Conservation (phyloP, 352 stramenopile genomes). For the Globisporangium rhizosaccharum region DNA sequence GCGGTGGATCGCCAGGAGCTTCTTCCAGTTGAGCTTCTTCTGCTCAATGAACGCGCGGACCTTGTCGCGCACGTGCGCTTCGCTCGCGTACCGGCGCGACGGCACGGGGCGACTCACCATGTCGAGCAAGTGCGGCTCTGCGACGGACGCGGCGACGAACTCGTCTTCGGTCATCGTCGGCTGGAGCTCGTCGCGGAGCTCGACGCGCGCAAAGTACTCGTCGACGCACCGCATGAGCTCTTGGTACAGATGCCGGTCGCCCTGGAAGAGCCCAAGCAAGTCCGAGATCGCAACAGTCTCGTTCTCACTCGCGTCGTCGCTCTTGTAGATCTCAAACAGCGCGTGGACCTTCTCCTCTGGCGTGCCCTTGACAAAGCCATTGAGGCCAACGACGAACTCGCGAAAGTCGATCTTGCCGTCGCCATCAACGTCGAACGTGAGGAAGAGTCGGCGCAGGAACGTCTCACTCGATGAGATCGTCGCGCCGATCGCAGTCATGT, state of each 20-base stretch:
- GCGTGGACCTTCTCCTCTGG: slow-evolving; percentile 35
- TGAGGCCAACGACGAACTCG: slow-evolving; percentile 45
- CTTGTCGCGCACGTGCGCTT: slow-evolving; percentile 30
- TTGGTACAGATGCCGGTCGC: slow-evolving; percentile 35
- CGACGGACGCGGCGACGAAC: slow-evolving; percentile 29
- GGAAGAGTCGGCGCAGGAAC: slow-evolving; percentile 36
- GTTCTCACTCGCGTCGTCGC: slow-evolving; percentile 10
- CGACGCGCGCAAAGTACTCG: slow-evolving; percentile 39
- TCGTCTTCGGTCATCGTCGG: slow-evolving; percentile 33
- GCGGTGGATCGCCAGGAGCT: slow-evolving; percentile 21
- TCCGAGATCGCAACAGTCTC: slow-evolving; percentile 34
- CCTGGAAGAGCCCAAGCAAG: slow-evolving; percentile 36
- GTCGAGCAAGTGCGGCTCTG: slow-evolving; percentile 33
- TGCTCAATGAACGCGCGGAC: slow-evolving; percentile 24
- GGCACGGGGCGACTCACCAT: slow-evolving; percentile 28
- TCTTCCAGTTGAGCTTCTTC: slow-evolving; percentile 19
- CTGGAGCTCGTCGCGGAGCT: slow-evolving; percentile 24
- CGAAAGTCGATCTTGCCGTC: slow-evolving; percentile 44
- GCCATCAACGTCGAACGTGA: slow-evolving; percentile 34
- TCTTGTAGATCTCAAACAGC: slow-evolving; percentile 36
- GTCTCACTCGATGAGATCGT: slow-evolving; percentile 42
- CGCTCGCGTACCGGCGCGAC: slow-evolving; percentile 19
- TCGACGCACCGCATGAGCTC: slow-evolving; percentile 44
- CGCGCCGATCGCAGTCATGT: slow-evolving; percentile 28
- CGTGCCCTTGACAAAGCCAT: slow-evolving; percentile 32